Percentiles rank a stretch among this genome's conserved stretches.
Conservation (phyloP, 106 monocot genomes). For the Allium sativum region DNA sequence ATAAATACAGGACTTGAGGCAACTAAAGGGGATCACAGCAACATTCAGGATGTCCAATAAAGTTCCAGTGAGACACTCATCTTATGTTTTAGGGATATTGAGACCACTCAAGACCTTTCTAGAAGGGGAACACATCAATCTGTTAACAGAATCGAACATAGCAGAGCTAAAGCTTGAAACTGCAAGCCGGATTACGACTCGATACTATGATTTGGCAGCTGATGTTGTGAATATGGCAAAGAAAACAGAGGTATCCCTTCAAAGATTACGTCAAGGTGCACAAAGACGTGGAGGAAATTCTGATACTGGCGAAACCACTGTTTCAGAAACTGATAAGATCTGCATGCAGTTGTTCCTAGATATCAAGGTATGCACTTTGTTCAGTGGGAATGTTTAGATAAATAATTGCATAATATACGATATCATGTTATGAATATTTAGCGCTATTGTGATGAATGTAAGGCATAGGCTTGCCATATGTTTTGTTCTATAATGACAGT, state of each 20-base stretch:
- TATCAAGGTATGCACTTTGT: slow-evolving; percentile 53
- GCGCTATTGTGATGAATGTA: not conserved
- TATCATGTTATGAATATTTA: not conserved
- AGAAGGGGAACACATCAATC: slow-evolving; percentile 44
- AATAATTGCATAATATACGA: not conserved
- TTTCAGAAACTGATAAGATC: slow-evolving; percentile 87
- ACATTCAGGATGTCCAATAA: slow-evolving; percentile 92
- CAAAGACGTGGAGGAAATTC: slow-evolving; percentile 71
- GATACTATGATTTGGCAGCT: slow-evolving; percentile 69
- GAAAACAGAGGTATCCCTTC: slow-evolving; percentile 81
- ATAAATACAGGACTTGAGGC: slow-evolving; percentile 66
- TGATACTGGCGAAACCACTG: slow-evolving; percentile 61
- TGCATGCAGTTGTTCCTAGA: slow-evolving; percentile 99
- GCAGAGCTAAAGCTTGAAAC: slow-evolving; percentile 32
- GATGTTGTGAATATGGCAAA: slow-evolving; percentile 73
- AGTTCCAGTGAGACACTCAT: slow-evolving; percentile 89
- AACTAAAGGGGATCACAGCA: slow-evolving; percentile 85
- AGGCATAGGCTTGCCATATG: not conserved
- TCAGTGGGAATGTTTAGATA: not conserved
- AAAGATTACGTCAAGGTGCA: slow-evolving; percentile 86
- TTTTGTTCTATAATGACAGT: not conserved
- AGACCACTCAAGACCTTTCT: slow-evolving; percentile 77
- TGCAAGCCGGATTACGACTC: slow-evolving; percentile 54
- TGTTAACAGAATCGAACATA: slow-evolving; percentile 43
- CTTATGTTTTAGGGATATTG: slow-evolving; percentile 73